Percentiles rank a stretch among this genome's conserved stretches.
These are phyloP conservation scores for Dendrobium huoshanense DNA, from an alignment of 106 monocot species.

Conservation along the genomic window DNA sequence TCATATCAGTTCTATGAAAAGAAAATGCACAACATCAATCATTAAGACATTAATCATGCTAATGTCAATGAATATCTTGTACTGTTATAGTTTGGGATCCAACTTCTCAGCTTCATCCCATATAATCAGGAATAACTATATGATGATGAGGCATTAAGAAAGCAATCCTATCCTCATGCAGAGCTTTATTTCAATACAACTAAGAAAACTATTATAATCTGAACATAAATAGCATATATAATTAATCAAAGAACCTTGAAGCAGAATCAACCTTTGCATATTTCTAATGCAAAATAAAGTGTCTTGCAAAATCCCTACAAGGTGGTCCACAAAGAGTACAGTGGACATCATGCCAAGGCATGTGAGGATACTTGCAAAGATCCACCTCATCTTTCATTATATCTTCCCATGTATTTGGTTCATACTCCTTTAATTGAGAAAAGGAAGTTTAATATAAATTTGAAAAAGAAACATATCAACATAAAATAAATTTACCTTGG, in stretches of 20 bases:
- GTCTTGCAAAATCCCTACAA: constrained; percentile 91
- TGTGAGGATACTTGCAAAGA: constrained; percentile 82
- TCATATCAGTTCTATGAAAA: no score
- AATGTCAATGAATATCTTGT: no score
- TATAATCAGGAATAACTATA: constrained; percentile 99
- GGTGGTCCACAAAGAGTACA: constrained; percentile 97
- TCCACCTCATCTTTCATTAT: constrained; percentile 91
- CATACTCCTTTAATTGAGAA: constrained; percentile 64
- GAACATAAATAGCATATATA: background rate
- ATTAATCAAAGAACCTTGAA: constrained; percentile 2
- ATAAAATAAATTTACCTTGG: constrained; percentile 54
- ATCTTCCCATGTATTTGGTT: constrained; percentile 99
- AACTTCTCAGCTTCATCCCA: constrained; percentile 56
- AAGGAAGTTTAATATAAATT: constrained; percentile 2
- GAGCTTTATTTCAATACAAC: constrained; percentile 88
- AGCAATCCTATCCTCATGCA: constrained; percentile 88
- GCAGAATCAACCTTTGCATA: constrained; percentile 77
- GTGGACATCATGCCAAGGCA: constrained; percentile 99
- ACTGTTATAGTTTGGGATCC: no score
- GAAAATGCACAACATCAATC: no score
- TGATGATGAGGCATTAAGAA: constrained; percentile 96
- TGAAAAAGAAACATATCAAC: background rate
- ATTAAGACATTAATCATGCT: no score
- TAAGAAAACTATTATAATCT: background rate
- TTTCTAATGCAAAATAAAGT: constrained; percentile 98